Percentiles rank a stretch among this genome's conserved stretches.
These are phyloP conservation scores for Funneliformis geosporum DNA, from an alignment of 192 early-diverging fungal species.

Conservation along the genomic window DNA sequence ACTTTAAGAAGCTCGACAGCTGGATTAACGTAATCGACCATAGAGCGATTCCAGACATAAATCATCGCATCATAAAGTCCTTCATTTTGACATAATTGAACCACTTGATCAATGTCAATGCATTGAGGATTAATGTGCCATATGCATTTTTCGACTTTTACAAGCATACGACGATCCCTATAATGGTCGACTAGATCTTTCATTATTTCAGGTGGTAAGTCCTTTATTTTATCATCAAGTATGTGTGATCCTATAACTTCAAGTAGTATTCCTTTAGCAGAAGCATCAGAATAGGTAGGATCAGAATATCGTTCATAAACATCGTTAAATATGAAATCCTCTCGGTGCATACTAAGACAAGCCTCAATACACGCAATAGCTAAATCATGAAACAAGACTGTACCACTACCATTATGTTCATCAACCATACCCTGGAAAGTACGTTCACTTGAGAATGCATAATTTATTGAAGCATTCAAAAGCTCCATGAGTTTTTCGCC, in stretches of 20 bases:
- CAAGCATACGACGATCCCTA: constrained; percentile 43
- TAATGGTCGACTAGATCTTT: constrained; percentile 59
- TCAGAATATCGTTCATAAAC: constrained; percentile 59
- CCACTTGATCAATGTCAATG: constrained; percentile 60
- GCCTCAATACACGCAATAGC: constrained; percentile 56
- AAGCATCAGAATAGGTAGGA: constrained; percentile 45
- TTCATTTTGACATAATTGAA: constrained; percentile 55
- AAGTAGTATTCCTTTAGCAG: constrained; percentile 51
- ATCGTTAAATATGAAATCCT: constrained; percentile 53
- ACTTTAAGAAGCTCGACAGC: constrained; percentile 58
- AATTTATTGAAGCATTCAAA: constrained; percentile 53
- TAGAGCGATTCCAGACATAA: constrained; percentile 63
- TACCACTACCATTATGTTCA: constrained; percentile 43
- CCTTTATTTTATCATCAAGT: constrained; percentile 50
- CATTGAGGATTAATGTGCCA: constrained; percentile 58
- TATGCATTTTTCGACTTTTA: constrained; percentile 54
- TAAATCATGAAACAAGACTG: constrained; percentile 47
- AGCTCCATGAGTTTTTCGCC: constrained; percentile 59
- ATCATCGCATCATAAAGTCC: constrained; percentile 58
- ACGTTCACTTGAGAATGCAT: constrained; percentile 53
- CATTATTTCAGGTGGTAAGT: constrained; percentile 61
- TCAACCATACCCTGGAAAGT: constrained; percentile 46
- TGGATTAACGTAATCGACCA: constrained; percentile 62
- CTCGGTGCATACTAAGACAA: constrained; percentile 55
- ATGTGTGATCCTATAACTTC: constrained; percentile 56